Base-by-base conservation (phyloP, 495 filamentous ascomycete genomes). In the Trichoderma parareesei region DNA sequence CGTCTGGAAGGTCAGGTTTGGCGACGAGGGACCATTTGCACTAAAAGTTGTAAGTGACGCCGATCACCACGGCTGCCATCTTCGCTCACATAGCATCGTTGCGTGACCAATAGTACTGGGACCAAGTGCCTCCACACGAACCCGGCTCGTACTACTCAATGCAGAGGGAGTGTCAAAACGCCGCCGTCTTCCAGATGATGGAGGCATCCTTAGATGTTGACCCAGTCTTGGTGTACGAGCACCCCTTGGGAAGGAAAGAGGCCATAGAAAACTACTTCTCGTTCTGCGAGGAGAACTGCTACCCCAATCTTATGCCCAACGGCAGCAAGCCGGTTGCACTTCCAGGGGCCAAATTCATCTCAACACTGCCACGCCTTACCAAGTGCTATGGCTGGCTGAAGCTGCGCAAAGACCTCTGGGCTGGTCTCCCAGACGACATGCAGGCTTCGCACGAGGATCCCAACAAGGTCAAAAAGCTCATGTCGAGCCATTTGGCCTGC, bases 101-200 rank as follows among this genome's bases (percentile, higher is more conserved):
- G 46, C 8, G 16, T 18, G 4, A 0, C 20, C 5, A 49, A 27
- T 0, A 49, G 46, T 49, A 10, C 7, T 33, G 38, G 61, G 61
- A 63, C 13, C 41, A 42, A 35, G 41, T 44, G 8, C 61, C 44
- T 63, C 14, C 60, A 8, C 35, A 35, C 10, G 16, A 62, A 5
- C 16, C 37, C 37, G 41, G 44, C 7, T 5, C 11, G 5, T 63
- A 63, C 40, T 63, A 63, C 40, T 42, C 61, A 11, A 33, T 37
- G 41, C 61, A 63, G 61, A 13, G 61, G 10, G 61, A 63, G 44
- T 63, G 61, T 40, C 38, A 63, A n/a, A 63, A 63, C 16, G 44
- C 42, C 40, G 61, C 61, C 20, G 10, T 63, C 38, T 41, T 63
- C 6, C 38, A 63, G 61, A 63, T 63, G 40, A 63, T 63, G 61